Base-by-base conservation (phyloP, 768 basidiomycete genomes). In the Termitomyces sp. region DNA sequence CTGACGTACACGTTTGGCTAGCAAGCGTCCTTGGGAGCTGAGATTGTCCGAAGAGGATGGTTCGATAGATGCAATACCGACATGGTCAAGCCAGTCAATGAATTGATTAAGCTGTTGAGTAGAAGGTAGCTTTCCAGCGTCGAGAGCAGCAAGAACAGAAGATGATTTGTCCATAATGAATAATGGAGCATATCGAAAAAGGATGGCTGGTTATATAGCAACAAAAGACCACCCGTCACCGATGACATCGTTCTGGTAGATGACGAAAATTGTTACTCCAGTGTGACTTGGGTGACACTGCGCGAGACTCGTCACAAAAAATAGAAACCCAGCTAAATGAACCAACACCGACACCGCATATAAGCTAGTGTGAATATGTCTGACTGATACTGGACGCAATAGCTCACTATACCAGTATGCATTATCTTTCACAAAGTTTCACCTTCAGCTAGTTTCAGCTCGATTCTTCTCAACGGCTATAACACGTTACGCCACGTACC, bases 71-170 rank as follows among this genome's bases (percentile, higher is more conserved):
- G 81, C 66, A 54, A 85, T 70, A 10, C 77, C 72, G 33, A 80
- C 73, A 12, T 73, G 63, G 38, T 82, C 79, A 43, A 82, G 62
- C 75, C 77, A 83, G 63, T 86, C 80, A 58, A 86, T 75, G 62
- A 78, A 74, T 0, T 64, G 63, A 56, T 75, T 75, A 36, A 81
- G 59, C 63, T 90, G 88, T 27, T 77, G 66, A 11, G 86, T 83
- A 1, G 75, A 76, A 16, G 88, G 88, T 4, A 88, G 71, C 64
- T 90, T 90, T 20, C 86, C 86, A 16, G 86, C 86, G 57, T 83
- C 78, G 61, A 89, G 68, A 7, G 88, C 88, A 44, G 85, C 88
- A 53, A 85, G 64, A 23, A 88, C 62, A 35, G 84, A 83, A 16
- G 84, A 74, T 45, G 78, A 56, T 70, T 80, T 82, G 54, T 90